Percentiles rank a stretch among this genome's conserved stretches.
These are phyloP conservation scores for Lignosus rhinocerotis DNA, from an alignment of 1,284 basidiomycete genomes.

Conservation along the genomic window DNA sequence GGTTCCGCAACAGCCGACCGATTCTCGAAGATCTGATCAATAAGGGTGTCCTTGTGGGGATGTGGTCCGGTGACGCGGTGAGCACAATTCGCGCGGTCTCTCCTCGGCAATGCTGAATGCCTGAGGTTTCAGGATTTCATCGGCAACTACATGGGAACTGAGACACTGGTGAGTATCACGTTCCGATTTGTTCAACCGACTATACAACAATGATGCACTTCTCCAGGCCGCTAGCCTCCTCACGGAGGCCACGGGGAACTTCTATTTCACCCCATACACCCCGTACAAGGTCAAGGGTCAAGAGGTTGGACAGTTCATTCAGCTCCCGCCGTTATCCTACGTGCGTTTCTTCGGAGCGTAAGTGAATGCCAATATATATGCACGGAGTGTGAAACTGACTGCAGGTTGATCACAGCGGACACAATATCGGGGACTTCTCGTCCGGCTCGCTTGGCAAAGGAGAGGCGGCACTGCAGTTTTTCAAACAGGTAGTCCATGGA, in stretches of 20 bases:
- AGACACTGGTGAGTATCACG: constrained; percentile 33
- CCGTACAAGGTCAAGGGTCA: constrained; percentile 51
- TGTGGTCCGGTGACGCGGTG: constrained; percentile 58
- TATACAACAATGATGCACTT: neutral
- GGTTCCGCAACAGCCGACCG: constrained; percentile 58
- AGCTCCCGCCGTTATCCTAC: constrained; percentile 59
- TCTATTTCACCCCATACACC: constrained; percentile 41
- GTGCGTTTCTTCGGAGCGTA: constrained; percentile 49
- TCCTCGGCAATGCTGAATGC: neutral
- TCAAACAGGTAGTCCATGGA: constrained; percentile 21
- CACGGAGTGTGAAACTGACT: neutral
- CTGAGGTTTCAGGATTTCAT: constrained; percentile 46
- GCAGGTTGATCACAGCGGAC: constrained; percentile 14
- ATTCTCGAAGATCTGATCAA: constrained; percentile 58
- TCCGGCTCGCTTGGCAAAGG: constrained; percentile 16
- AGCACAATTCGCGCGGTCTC: constrained; percentile 13
- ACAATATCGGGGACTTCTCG: constrained; percentile 24
- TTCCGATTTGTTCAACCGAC: neutral
- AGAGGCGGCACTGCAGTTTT: constrained; percentile 24
- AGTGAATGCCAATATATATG: neutral
- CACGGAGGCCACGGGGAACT: constrained; percentile 26
- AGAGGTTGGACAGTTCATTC: constrained; percentile 52
- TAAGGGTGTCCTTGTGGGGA: constrained; percentile 50
- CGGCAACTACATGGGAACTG: constrained; percentile 56
- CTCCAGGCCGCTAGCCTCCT: constrained; percentile 17